phyloP scores from a whole-genome alignment of 805 yeast species.

The Wickerhamiella sergipiensis region DNA sequence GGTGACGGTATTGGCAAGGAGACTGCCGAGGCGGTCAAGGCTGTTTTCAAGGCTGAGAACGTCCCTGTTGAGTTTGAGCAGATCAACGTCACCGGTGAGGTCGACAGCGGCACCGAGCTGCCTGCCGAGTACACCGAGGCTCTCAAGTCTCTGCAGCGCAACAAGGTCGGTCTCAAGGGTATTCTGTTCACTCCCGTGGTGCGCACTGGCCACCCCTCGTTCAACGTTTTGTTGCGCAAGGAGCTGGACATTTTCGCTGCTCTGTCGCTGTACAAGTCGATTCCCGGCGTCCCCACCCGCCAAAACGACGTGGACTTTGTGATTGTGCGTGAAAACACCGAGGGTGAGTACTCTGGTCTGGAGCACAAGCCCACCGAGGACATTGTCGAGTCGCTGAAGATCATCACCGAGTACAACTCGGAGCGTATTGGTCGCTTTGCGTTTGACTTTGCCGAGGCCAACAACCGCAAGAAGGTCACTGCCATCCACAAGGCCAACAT shows the following conservation, averaged over 20 bases:
- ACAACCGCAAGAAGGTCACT: conserved; percentile 83
- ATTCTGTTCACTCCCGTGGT: conserved; percentile 82
- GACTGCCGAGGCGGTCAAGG: conserved; percentile 84
- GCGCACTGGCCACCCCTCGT: conserved; percentile 64
- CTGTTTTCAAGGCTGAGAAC: conserved; percentile 72
- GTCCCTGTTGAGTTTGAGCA: conserved; percentile 91
- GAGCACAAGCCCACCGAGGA: conserved; percentile 97
- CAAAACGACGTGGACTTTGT: conserved; percentile 83
- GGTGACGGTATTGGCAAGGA: conserved; percentile 97
- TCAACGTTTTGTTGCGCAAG: conserved; percentile 93
- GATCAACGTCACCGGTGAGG: conserved; percentile 42
- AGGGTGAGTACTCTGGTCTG: conserved; percentile 96
- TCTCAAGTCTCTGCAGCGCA: conserved; percentile 81
- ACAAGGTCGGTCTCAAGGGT: conserved; percentile 94
- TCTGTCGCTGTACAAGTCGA: conserved; percentile 81
- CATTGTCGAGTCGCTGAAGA: conserved; percentile 92
- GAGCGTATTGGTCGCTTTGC: conserved; percentile 98
- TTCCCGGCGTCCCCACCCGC: conserved; percentile 88
- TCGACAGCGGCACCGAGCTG: conserved; percentile 35
- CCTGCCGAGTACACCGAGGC: conserved; percentile 64
- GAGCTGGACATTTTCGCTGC: conserved; percentile 93
- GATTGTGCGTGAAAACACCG: conserved; percentile 95
- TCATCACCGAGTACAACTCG: conserved; percentile 85
- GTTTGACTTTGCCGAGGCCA: conserved; percentile 84
- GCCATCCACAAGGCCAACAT: conserved; percentile 99